A percentile compares a stretch with the other conserved stretches of the same genome.
phyloP scores from a whole-genome alignment of 148 eudicot genomes.

The Chenopodium album region DNA sequence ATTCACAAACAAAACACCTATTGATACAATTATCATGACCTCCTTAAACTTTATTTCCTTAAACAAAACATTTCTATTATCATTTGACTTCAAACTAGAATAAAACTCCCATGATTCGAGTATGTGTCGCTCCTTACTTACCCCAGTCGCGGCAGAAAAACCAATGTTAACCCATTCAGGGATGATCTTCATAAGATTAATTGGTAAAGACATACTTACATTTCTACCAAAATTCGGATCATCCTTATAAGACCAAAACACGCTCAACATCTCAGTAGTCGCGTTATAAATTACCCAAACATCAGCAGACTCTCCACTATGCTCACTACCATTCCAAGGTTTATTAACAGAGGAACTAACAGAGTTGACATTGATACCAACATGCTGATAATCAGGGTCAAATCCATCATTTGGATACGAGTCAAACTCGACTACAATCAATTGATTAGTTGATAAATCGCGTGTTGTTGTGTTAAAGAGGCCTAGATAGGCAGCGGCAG shows the following conservation, averaged over 20 bases:
- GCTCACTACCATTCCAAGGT: conserved; percentile 46
- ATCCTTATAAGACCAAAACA: conserved; percentile 41
- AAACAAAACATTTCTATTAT: neutral
- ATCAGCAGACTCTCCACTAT: conserved; percentile 37
- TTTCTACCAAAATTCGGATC: conserved; percentile 1
- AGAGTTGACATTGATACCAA: conserved; percentile 52
- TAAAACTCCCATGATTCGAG: conserved; percentile 33
- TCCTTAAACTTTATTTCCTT: neutral
- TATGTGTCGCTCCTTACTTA: conserved; percentile 17
- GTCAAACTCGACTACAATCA: conserved; percentile 52
- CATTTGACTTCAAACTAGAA: conserved; percentile 30
- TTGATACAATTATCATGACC: neutral
- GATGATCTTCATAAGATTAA: conserved; percentile 37
- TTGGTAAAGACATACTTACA: conserved; percentile 33
- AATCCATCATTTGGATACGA: conserved; percentile 35
- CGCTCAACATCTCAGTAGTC: conserved; percentile 38
- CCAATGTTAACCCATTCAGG: conserved; percentile 55
- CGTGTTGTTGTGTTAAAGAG: conserved; percentile 49
- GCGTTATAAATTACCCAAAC: conserved; percentile 42
- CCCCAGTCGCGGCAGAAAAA: conserved; percentile 45
- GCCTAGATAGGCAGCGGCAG: conserved; percentile 43
- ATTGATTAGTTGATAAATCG: conserved; percentile 28
- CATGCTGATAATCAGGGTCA: conserved; percentile 49
- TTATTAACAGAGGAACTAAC: conserved; percentile 26
- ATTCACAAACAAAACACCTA: conserved; percentile 14